Conservation (phyloP, 2,329 filamentous ascomycete species). For the Fusarium tanahbumbuense region DNA sequence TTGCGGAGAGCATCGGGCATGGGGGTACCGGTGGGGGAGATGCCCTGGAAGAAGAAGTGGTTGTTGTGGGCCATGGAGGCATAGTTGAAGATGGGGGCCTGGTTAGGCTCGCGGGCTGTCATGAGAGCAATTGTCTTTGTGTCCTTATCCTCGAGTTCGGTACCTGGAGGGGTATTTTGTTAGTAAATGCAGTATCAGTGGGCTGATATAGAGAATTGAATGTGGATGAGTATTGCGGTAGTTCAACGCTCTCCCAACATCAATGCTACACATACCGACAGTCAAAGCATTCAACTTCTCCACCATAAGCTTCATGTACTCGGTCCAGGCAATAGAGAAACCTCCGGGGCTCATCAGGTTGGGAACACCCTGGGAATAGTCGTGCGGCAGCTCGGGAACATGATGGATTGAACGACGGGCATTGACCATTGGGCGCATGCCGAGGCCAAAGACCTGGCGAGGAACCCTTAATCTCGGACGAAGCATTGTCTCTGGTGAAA, state of each 20-base stretch:
- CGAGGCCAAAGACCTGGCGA: conserved; percentile 54
- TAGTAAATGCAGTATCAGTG: conserved; percentile 9
- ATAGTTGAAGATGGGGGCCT: conserved; percentile 90
- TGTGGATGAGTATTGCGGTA: conserved; percentile 13
- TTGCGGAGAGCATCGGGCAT: conserved; percentile 68
- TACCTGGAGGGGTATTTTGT: conserved; percentile 61
- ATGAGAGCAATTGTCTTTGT: conserved; percentile 77
- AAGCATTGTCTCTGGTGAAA: conserved; percentile 55
- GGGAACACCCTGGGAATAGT: conserved; percentile 68
- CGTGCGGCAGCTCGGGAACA: conserved; percentile 60
- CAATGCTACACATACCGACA: conserved; percentile 67
- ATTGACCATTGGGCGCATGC: conserved; percentile 51
- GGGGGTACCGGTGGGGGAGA: conserved; percentile 56
- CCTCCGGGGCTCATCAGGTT: conserved; percentile 76
- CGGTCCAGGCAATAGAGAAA: conserved; percentile 81
- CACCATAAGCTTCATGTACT: conserved; percentile 81
- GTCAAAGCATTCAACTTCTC: conserved; percentile 80
- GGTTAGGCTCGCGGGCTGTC: conserved; percentile 80
- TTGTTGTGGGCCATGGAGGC: conserved; percentile 97
- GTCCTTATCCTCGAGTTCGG: conserved; percentile 69
- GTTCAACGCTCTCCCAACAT: neutral
- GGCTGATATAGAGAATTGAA: neutral
- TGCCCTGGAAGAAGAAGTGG: conserved; percentile 79
- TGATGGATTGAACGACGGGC: conserved; percentile 59
- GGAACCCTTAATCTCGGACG: conserved; percentile 66